A percentile compares a stretch with the other conserved stretches of the same genome.
Evolutionary conservation across 169 alveolate species (phyloP).

Genomic region (Plasmodium blacklocki): DNA sequence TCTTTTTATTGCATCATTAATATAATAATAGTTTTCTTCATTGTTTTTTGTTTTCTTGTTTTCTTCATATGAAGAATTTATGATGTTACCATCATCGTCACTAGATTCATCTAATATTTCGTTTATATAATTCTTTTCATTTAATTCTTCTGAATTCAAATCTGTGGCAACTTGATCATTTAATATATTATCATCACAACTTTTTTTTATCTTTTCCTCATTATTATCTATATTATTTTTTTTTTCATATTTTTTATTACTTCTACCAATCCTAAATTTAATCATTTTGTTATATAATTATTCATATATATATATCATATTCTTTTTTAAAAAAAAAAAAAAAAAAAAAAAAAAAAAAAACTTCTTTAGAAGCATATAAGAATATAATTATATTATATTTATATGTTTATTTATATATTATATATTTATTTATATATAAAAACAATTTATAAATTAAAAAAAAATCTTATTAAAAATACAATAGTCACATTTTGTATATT

Average conservation of each 20-base stretch:
- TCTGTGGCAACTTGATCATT: neutral
- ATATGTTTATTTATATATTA: too few relatives aligned
- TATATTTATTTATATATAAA: too few relatives aligned
- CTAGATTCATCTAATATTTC: constrained; percentile 45
- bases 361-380: too few relatives aligned
- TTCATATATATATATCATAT: neutral
- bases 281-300: neutral
- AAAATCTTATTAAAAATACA: too few relatives aligned
- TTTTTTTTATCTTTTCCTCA: neutral
- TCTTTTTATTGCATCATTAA: constrained; percentile 50
- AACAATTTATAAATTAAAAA: too few relatives aligned
- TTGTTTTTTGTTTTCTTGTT: neutral
- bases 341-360: too few relatives aligned
- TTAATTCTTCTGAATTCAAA: neutral
- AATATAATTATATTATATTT: too few relatives aligned
- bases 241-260: constrained; percentile 1
- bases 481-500: too few relatives aligned
- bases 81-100: constrained; percentile 29
- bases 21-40: constrained; percentile 27
- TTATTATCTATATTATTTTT: neutral
- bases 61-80: neutral
- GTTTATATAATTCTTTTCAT: constrained; percentile 9
- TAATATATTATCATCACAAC: neutral
- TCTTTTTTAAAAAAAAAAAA: neutral
- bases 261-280: neutral